phyloP scores from a whole-genome alignment of 257 asterid species.

The Rauvolfia tetraphylla region DNA sequence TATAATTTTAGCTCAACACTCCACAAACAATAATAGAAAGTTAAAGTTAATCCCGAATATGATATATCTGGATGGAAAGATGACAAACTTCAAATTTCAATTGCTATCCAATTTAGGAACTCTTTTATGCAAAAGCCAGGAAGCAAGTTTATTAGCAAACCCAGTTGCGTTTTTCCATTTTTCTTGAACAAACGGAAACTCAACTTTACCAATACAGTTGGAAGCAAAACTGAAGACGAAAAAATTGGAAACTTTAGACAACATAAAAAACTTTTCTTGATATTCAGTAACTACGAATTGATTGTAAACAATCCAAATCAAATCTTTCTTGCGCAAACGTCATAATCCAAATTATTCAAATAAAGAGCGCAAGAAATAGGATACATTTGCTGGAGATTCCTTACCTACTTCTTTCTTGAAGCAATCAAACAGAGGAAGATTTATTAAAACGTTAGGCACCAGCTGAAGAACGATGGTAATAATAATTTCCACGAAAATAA shows the following conservation, averaged over 20 bases:
- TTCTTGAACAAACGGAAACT: background rate
- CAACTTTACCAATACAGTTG: background rate
- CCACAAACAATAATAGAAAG: no score
- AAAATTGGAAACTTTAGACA: background rate
- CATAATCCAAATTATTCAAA: background rate
- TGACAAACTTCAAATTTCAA: background rate
- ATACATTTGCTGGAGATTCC: background rate
- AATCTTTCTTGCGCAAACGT: background rate
- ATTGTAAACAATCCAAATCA: background rate
- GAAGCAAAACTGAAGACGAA: background rate
- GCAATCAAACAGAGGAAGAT: constrained; percentile 6
- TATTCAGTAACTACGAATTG: background rate
- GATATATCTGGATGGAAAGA: no score
- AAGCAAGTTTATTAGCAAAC: background rate
- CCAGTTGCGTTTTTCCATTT: background rate
- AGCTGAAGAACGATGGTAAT: background rate
- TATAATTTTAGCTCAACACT: background rate
- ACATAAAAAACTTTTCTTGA: background rate
- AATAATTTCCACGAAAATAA: background rate
- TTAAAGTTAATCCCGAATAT: no score
- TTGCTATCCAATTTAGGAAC: background rate
- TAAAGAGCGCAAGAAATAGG: background rate
- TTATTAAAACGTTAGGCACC: constrained; percentile 14
- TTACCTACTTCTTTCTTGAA: constrained; percentile 18
- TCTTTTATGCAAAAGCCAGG: background rate